Conservation (phyloP, 2,329 filamentous ascomycete species). For the Fusarium subglutinans region DNA sequence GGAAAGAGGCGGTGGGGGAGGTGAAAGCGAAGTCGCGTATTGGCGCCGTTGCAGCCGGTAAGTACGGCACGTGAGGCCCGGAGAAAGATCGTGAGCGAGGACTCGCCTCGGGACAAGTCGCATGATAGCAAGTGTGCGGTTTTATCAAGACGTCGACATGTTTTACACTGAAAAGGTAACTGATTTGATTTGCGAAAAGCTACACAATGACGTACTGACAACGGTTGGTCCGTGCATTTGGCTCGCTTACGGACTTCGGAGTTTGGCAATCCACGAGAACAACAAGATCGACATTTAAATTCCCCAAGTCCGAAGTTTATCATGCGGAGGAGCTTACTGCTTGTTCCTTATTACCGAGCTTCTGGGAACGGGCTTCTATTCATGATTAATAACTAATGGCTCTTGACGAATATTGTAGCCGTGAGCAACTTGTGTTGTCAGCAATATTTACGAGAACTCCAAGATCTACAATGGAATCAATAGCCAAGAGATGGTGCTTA, state of each 20-base stretch:
- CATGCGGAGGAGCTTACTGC: background rate
- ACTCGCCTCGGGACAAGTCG: constrained; percentile 38
- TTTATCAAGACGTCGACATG: constrained; percentile 5
- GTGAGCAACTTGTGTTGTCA: background rate
- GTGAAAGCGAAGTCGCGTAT: constrained; percentile 44
- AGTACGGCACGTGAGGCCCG: constrained; percentile 43
- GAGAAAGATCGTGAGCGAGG: constrained; percentile 24
- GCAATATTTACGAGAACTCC: background rate
- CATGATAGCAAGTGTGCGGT: constrained; percentile 30
- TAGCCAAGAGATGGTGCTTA: constrained; percentile 18
- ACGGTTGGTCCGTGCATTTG: constrained; percentile 29
- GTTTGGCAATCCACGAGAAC: constrained; percentile 12
- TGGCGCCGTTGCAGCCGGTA: constrained; percentile 47
- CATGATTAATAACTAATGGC: background rate
- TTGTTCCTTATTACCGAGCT: constrained; percentile 5
- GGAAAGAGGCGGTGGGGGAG: constrained; percentile 55
- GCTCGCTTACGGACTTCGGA: constrained; percentile 24
- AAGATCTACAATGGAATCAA: constrained; percentile 3
- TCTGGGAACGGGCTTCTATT: background rate
- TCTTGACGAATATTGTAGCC: background rate
- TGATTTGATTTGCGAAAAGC: constrained; percentile 32
- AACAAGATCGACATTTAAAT: constrained; percentile 7
- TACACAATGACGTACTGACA: constrained; percentile 37
- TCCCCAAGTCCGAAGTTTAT: constrained; percentile 5
- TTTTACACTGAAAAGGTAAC: constrained; percentile 11